phyloP scores from a whole-genome alignment of 768 basidiomycete genomes.

The Tylopilus vinaceipallidus region DNA sequence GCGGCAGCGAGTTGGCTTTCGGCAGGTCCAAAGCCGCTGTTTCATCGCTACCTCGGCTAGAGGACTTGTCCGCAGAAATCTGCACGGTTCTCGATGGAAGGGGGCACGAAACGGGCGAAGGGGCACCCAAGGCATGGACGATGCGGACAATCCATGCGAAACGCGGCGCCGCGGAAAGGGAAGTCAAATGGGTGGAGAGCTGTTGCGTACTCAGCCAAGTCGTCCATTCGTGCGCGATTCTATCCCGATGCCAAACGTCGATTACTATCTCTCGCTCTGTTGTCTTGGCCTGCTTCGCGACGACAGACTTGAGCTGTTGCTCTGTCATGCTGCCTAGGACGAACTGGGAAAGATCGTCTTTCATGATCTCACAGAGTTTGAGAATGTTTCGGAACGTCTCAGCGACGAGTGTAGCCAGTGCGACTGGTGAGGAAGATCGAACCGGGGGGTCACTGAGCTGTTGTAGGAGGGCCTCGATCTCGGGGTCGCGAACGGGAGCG shows the following conservation, averaged over 20 bases:
- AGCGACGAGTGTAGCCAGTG: slow-evolving; percentile 48
- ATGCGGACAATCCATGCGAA: slow-evolving; percentile 49
- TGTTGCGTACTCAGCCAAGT: slow-evolving; percentile 21
- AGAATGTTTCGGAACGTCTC: slow-evolving; percentile 49
- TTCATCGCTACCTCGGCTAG: background rate
- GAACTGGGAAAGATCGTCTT: slow-evolving; percentile 63
- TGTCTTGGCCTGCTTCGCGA: slow-evolving; percentile 51
- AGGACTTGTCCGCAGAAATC: slow-evolving; percentile 1
- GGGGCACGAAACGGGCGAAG: slow-evolving; percentile 38
- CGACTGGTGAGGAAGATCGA: slow-evolving; percentile 19
- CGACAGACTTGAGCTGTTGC: slow-evolving; percentile 46
- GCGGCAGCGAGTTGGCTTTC: slow-evolving; percentile 52
- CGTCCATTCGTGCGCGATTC: slow-evolving; percentile 22
- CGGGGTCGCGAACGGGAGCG: slow-evolving; percentile 60
- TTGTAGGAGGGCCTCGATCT: slow-evolving; percentile 45
- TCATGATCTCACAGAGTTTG: slow-evolving; percentile 59
- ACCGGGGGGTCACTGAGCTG: slow-evolving; percentile 33
- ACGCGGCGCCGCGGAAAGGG: slow-evolving; percentile 13
- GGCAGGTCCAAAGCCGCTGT: background rate
- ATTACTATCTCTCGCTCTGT: slow-evolving; percentile 56
- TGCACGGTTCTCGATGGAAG: slow-evolving; percentile 27
- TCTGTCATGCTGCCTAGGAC: slow-evolving; percentile 68
- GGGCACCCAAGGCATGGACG: slow-evolving; percentile 42
- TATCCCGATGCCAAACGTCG: slow-evolving; percentile 44
- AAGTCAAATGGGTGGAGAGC: slow-evolving; percentile 4